Base-by-base conservation (phyloP, 257 asterid species). In the Penstemon davidsonii region DNA sequence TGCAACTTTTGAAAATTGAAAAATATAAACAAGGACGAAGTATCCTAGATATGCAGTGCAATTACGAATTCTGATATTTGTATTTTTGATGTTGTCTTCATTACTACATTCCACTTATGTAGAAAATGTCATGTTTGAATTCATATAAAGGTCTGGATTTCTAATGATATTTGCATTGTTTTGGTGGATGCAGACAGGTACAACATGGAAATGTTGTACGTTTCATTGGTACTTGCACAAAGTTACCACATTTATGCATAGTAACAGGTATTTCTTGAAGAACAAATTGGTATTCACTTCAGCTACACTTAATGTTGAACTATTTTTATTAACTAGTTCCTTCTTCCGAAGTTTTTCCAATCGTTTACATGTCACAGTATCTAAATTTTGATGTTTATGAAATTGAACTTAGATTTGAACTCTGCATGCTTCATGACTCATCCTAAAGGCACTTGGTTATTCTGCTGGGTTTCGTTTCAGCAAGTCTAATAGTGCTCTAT, bases 191-290 rank as follows among this genome's bases (percentile, higher is more conserved):
- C 90, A 92, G 98, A 77, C 84, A 90, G 78, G 93, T 90, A 55
- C 87, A 85, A 52, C 97, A 92, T 83, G 80, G 39, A 81, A 86
- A 92, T 76, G 80, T 90, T 70, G 95, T 90, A 60, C 87, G 82
- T n/a, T 90, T 88, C 82, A 81, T 92, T 52, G 98, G 97, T 66
- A 93, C 97, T 56, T 86, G 95, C 82, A 80, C 88, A 52, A 84
- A 84, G 81, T 78, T 77, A 62, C 98, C 97, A 47, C 85, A 86
- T 70, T 78, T 88, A 73, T 86, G 90, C 82, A 90, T 92, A 60
- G 79, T 90, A 71, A 90, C 98, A 82, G 98, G 97, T 92, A 81
- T 67, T 65, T n/a, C 65, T 75, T 73, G 62, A 8, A 55, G 68
- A 56, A 49, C 64, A 73, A 43, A 42, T 47, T 60, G 62, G 55